A percentile compares a stretch with the other conserved stretches of the same genome.
Conservation (phyloP, 2,329 filamentous ascomycete genomes). For the Boeremia exigua region DNA sequence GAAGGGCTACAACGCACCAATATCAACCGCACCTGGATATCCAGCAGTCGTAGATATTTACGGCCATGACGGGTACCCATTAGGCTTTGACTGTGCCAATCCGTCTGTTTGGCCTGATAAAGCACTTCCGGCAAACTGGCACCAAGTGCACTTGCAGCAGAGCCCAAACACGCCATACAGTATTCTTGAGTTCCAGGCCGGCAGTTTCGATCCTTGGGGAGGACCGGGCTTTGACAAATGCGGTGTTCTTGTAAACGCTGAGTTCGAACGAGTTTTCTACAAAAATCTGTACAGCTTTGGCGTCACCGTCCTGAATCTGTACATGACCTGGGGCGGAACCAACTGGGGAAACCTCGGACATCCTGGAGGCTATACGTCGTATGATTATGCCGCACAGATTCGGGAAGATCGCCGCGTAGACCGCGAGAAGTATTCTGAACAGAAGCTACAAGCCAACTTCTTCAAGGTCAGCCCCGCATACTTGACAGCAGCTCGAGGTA, state of each 20-base stretch:
- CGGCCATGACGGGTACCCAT: conserved; percentile 61
- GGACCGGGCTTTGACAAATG: conserved; percentile 74
- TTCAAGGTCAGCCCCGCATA: conserved; percentile 74
- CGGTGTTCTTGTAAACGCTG: conserved; percentile 68
- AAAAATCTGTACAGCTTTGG: conserved; percentile 75
- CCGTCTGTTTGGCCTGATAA: conserved; percentile 66
- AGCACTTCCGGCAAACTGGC: conserved; percentile 63
- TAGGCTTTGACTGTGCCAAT: conserved; percentile 65
- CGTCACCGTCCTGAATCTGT: conserved; percentile 72
- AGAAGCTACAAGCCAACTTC: conserved; percentile 79
- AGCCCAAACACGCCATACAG: conserved; percentile 72
- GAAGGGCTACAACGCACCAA: conserved; percentile 61
- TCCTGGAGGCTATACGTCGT: conserved; percentile 63
- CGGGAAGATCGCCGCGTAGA: conserved; percentile 71
- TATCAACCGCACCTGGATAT: conserved; percentile 57
- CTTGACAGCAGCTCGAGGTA: conserved; percentile 56
- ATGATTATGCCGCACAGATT: conserved; percentile 69
- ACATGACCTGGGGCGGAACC: conserved; percentile 81
- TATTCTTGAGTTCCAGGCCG: conserved; percentile 73
- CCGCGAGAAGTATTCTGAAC: conserved; percentile 79
- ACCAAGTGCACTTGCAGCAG: conserved; percentile 61
- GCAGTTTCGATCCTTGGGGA: conserved; percentile 77
- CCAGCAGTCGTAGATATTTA: conserved; percentile 67
- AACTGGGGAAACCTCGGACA: conserved; percentile 78
- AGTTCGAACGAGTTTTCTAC: conserved; percentile 79